phyloP scores from a whole-genome alignment of 1,284 basidiomycete species.

The Cryptococcus amylolentus region DNA sequence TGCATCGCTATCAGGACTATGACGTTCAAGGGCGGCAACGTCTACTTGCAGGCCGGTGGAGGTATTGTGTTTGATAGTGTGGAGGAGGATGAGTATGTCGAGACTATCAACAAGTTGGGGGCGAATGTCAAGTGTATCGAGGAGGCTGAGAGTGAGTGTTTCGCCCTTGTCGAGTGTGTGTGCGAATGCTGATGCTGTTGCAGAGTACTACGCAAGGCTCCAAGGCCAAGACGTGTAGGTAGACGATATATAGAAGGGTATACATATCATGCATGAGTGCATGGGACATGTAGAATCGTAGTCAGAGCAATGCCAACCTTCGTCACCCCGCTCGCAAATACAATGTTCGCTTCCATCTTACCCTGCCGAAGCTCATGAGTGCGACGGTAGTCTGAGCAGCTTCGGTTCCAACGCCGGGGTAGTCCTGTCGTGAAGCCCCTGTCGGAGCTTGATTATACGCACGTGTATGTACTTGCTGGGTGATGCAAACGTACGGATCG shows the following conservation, averaged over 20 bases:
- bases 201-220: constrained; percentile 28
- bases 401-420: too few relatives aligned
- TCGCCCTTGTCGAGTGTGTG: background rate
- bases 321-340: too few relatives aligned
- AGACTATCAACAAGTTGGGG: constrained; percentile 92
- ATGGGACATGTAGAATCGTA: too few relatives aligned
- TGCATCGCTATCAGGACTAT: constrained; percentile 99
- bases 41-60: constrained; percentile 93
- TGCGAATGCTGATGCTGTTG: background rate
- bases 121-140: constrained; percentile 83
- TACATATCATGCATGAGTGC: too few relatives aligned
- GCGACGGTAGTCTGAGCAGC: too few relatives aligned
- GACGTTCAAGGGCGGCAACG: constrained; percentile 90
- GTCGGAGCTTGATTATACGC: too few relatives aligned
- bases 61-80: constrained; percentile 97
- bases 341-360: too few relatives aligned
- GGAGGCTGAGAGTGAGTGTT: constrained; percentile 76
- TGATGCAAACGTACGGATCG: too few relatives aligned
- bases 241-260: background rate
- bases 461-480: too few relatives aligned
- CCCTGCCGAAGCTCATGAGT: too few relatives aligned
- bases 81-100: constrained; percentile 94
- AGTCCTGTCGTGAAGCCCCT: too few relatives aligned
- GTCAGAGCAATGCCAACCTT: too few relatives aligned
- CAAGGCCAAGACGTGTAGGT: constrained; percentile 9